Base-by-base conservation (phyloP, 2,329 filamentous ascomycete genomes). In the Penicillium sp. region DNA sequence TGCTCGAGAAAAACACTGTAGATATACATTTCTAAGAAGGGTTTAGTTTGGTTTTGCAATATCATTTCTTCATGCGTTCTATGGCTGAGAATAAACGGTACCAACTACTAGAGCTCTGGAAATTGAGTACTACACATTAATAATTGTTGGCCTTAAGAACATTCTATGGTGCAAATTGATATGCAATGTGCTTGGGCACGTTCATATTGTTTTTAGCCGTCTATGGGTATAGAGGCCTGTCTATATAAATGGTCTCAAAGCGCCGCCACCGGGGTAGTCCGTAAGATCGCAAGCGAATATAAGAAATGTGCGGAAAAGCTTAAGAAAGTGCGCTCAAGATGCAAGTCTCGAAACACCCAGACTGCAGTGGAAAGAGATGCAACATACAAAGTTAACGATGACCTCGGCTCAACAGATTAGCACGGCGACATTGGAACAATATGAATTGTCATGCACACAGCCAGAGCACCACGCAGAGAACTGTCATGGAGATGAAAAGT, bases 1-100 rank as follows among this genome's bases (percentile, higher is more conserved):
- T 43, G 21, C 31, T 61, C 53, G 53, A 54, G 61, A 50, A 63
- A 60, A 66, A 62, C 50, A 62, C 57, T 72, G 71, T 72, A 72
- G 71, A 72, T 72, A 73, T 72, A 68, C 63, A 68, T 59, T 59
- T 67, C 63, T 62, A 54, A 59, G 61, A 69, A 60, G 57, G 60
- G 54, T 62, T 61, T 64, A 61, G 63, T 68, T 67, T 58, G 58
- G 66, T 64, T 58, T 66, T 61, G 55, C 62, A 68, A 65, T 54
- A 61, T 62, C 50, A 54, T 58, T 59, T 60, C 33, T 39, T 54
- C 19, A 35, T 23, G 51, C 51, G 33, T 49, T 53, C 47, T 11
- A 31, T 13, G 39, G 23, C 19, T 42, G 39, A 23, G 39, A 23
- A 23, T 14, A 23, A 42, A 33, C 13, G 4, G 39, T 3, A 19